phyloP scores from a whole-genome alignment of 2,329 filamentous ascomycete genomes.

The Thermomyces lanuginosus region DNA sequence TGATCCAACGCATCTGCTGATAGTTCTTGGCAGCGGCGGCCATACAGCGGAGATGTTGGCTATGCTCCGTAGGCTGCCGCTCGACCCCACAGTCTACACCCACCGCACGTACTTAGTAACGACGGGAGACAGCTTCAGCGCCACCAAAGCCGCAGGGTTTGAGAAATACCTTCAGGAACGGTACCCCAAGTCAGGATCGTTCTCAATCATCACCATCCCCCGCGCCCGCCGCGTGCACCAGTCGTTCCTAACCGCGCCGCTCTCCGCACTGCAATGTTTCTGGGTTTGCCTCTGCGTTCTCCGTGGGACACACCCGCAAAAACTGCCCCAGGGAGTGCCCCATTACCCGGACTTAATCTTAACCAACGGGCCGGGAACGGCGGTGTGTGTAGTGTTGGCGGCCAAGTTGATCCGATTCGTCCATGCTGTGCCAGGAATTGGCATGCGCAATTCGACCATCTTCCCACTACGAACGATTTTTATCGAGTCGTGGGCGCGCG shows the following conservation, averaged over 20 bases:
- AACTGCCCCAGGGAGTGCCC: conserved; percentile 14
- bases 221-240: conserved; percentile 75
- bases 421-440: conserved; percentile 12
- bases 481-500: conserved; percentile 83
- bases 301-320: conserved; percentile 19
- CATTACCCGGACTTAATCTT: conserved; percentile 58
- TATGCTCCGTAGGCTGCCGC: conserved; percentile 50
- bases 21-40: conserved; percentile 81
- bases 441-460: conserved; percentile 9
- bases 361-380: conserved; percentile 79
- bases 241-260: conserved; percentile 53
- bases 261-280: conserved; percentile 52
- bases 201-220: conserved; percentile 51
- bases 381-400: conserved; percentile 55
- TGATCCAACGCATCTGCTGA: conserved; percentile 45
- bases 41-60: conserved; percentile 91
- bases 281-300: conserved; percentile 45
- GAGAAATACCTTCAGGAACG: conserved; percentile 28
- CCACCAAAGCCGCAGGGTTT: conserved; percentile 46
- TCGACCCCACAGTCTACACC: conserved; percentile 32
- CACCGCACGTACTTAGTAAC: conserved; percentile 72
- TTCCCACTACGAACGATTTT: conserved; percentile 60
- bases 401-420: conserved; percentile 40
- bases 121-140: conserved; percentile 58
- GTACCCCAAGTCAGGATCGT: conserved; percentile 23